Conservation (phyloP, 1,139 yeast genomes). For the Nakaseomyces nivariensis region DNA sequence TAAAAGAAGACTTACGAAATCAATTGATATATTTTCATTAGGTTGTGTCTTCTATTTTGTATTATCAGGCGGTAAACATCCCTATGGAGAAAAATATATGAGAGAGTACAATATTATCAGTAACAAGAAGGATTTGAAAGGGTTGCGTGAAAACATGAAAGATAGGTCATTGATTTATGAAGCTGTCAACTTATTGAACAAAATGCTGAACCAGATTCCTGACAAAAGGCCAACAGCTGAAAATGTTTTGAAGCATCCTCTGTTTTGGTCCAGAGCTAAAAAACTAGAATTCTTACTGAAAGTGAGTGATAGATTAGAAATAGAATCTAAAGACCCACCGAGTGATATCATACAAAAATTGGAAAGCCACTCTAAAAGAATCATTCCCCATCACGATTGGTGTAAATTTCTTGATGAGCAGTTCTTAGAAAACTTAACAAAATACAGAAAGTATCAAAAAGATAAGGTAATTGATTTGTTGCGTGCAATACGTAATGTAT, state of each 20-base stretch:
- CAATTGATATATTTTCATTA: slow-evolving; percentile 85
- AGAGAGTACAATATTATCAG: slow-evolving; percentile 84
- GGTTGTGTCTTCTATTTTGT: slow-evolving; percentile 93
- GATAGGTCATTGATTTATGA: slow-evolving; percentile 38
- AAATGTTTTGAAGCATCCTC: slow-evolving; percentile 68
- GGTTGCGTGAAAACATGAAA: slow-evolving; percentile 25
- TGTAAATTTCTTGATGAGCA: slow-evolving; percentile 55
- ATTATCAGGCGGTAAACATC: slow-evolving; percentile 78
- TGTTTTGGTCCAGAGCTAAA: slow-evolving; percentile 71
- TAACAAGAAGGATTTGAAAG: slow-evolving; percentile 50
- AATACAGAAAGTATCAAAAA: slow-evolving; percentile 78
- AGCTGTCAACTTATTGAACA: slow-evolving; percentile 58
- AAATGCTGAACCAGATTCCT: slow-evolving; percentile 68
- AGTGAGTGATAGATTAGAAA: slow-evolving; percentile 84
- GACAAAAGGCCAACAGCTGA: slow-evolving; percentile 61
- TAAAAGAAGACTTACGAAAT: slow-evolving; percentile 66
- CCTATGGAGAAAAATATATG: slow-evolving; percentile 81
- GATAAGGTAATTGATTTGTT: slow-evolving; percentile 73
- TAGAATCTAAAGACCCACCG: slow-evolving; percentile 82
- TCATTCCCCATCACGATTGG: slow-evolving; percentile 69
- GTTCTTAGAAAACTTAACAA: slow-evolving; percentile 76
- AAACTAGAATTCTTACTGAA: slow-evolving; percentile 74
- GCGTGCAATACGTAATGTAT: slow-evolving; percentile 83
- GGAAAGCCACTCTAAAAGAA: slow-evolving; percentile 45
- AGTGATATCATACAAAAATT: slow-evolving; percentile 50